Evolutionary conservation across 106 monocot genomes (phyloP).

Genomic region (Dioscorea zingiberensis): DNA sequence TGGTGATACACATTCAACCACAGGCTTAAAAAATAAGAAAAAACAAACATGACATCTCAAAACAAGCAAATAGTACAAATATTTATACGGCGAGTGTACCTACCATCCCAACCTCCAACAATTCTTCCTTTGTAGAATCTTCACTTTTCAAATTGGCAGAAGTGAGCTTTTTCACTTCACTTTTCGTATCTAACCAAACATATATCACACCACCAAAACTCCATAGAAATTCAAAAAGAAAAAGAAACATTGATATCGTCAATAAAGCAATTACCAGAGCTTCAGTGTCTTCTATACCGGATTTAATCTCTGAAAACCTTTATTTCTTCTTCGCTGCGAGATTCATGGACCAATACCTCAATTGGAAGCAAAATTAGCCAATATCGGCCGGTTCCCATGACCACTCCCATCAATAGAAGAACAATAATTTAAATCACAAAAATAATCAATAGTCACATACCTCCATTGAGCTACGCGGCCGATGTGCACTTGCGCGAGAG

Average conservation of each 20-base stretch:
- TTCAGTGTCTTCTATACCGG: constrained; percentile 73
- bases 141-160: constrained; percentile 65
- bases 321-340: constrained; percentile 75
- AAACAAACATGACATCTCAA: no score
- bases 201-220: background rate
- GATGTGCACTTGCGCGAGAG: constrained; percentile 57
- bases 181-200: constrained; percentile 52
- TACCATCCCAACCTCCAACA: constrained; percentile 72
- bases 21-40: no score
- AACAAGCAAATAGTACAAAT: no score
- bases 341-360: background rate
- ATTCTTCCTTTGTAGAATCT: constrained; percentile 48
- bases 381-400: no score
- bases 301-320: constrained; percentile 55
- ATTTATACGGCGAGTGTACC: constrained; percentile 19
- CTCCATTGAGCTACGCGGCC: constrained; percentile 57
- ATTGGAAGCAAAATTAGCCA: no score
- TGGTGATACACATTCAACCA: no score
- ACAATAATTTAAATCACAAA: background rate
- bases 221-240: background rate
- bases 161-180: no score
- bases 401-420: no score
- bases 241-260: background rate
- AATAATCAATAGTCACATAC: constrained; percentile 4
- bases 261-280: constrained; percentile 37